These are phyloP conservation scores for Pontederia paniculata DNA, from an alignment of 176 grass and related monocot genomes.

Conservation along the genomic window DNA sequence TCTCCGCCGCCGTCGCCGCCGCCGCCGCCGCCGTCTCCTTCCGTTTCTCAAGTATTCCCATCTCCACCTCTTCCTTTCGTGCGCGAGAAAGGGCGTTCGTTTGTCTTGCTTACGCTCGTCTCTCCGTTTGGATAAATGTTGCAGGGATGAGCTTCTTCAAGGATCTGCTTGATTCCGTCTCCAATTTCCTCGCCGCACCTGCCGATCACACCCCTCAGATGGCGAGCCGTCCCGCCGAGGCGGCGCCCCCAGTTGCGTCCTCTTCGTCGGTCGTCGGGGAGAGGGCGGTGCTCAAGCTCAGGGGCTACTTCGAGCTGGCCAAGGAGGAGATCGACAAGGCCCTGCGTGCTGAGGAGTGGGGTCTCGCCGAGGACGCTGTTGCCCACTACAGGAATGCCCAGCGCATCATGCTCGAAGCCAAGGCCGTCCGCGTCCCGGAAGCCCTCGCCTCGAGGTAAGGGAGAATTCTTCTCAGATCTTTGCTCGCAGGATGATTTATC, in stretches of 20 bases:
- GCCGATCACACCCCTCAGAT: background rate
- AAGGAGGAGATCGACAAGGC: conserved; percentile 99
- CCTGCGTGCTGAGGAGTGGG: conserved; percentile 84
- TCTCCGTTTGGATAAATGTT: no score
- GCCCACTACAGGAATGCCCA: conserved; percentile 72
- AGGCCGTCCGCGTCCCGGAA: conserved; percentile 71
- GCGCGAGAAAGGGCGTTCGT: no score
- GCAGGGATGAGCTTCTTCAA: conserved; percentile 4
- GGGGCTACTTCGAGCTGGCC: conserved; percentile 90
- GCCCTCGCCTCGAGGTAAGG: conserved; percentile 57
- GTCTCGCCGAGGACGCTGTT: conserved; percentile 51
- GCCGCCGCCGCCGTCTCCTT: no score
- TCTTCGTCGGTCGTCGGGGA: conserved; percentile 57
- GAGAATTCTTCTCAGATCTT: background rate
- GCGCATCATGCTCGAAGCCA: conserved; percentile 75
- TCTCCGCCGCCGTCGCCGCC: no score
- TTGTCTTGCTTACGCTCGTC: no score
- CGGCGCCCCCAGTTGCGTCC: conserved; percentile 11
- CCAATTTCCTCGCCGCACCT: background rate
- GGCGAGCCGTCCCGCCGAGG: conserved; percentile 21
- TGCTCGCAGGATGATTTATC: background rate
- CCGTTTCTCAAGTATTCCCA: no score
- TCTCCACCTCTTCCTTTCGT: no score
- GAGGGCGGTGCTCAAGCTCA: conserved; percentile 76
- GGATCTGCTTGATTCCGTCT: conserved; percentile 9